These are phyloP conservation scores for Danielia oregonensis DNA, from an alignment of 805 yeast species.

Conservation along the genomic window DNA sequence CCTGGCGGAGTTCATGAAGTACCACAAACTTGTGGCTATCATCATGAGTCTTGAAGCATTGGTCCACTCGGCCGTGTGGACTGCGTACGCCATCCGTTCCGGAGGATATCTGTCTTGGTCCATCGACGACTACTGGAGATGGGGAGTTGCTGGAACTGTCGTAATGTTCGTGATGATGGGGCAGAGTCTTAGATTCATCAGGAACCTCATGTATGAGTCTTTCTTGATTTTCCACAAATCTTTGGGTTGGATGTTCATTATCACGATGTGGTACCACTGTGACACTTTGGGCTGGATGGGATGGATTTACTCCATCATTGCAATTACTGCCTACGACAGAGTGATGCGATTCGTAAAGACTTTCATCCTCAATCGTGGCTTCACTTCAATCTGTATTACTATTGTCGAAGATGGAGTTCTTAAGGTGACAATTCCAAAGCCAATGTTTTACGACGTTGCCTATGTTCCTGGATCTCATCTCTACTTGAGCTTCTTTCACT, in stretches of 20 bases:
- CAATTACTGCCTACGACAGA: slow-evolving; percentile 13
- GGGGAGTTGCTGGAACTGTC: slow-evolving; percentile 15
- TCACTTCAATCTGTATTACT: slow-evolving; percentile 5
- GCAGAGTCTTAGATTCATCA: slow-evolving; percentile 11
- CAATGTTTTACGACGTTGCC: slow-evolving; percentile 8
- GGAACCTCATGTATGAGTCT: slow-evolving; percentile 13
- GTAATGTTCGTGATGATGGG: slow-evolving; percentile 13
- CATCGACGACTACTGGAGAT: slow-evolving; percentile 15
- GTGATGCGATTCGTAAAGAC: slow-evolving; percentile 11
- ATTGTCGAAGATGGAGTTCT: slow-evolving; percentile 11
- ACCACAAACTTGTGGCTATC: slow-evolving; percentile 14
- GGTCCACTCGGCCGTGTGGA: slow-evolving; percentile 15
- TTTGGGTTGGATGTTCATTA: slow-evolving; percentile 16
- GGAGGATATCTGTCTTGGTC: slow-evolving; percentile 14
- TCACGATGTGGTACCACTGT: slow-evolving; percentile 19
- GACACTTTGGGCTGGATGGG: slow-evolving; percentile 17
- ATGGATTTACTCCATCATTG: slow-evolving; percentile 17
- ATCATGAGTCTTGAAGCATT: slow-evolving; percentile 14
- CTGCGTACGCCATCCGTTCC: slow-evolving; percentile 12
- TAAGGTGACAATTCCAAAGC: slow-evolving; percentile 14
- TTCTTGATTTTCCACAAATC: slow-evolving; percentile 13
- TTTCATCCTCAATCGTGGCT: slow-evolving; percentile 14
- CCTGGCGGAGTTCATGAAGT: slow-evolving; percentile 11
- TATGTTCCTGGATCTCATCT: slow-evolving; percentile 14
- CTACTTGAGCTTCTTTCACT: slow-evolving; percentile 14